Base-by-base conservation (phyloP, 140 eudicot genomes). In the Senecio squalidus region DNA sequence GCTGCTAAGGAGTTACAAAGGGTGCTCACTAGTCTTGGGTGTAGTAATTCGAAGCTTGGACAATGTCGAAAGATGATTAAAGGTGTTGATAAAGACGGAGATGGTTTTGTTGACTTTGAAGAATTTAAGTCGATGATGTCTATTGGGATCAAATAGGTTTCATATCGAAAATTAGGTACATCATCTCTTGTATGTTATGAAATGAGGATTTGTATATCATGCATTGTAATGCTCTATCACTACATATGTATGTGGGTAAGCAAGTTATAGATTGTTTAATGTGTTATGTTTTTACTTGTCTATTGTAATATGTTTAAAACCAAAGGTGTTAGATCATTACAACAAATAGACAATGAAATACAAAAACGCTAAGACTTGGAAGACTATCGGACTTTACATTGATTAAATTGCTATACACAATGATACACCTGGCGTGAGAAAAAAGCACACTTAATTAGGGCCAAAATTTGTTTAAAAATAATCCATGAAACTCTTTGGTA, bases 11-110 rank as follows among this genome's bases (percentile, higher is more conserved):
- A 86, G 76, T 72, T 86, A 72, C 78, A 79, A 49, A 77, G 72
- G 66, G 92, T 86, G 58, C 68, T 86, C 27, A 66, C 47, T 23
- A 76, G 82, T 39, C 82, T 86, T 61, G 87, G 92, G 23, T 74
- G 79, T 74, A 67, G 78, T 17, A 62, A 82, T 36, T 86, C 77
- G 36, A 77, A 84, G 47, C 65, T 86, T 56, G 69, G 72, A 61
- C 61, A 86, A 54, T 86, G 95, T 71, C 60, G 73, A 15, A 66
- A 61, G 38, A 86, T 86, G 95, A 82, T 86, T 40, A 62, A 77
- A 67, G 77, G 92, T 62, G 95, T 86, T 63, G 95, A 86, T 71
- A 86, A 66, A 75, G 79, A 86, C 74, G 95, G 95, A 4, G 90
- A 86, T 86, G 95, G 95, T 11, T 82, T 79, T 79, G 91, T 86